Base-by-base conservation (phyloP, 2,329 filamentous ascomycete species). In the Phaeoacremonium minimum region DNA sequence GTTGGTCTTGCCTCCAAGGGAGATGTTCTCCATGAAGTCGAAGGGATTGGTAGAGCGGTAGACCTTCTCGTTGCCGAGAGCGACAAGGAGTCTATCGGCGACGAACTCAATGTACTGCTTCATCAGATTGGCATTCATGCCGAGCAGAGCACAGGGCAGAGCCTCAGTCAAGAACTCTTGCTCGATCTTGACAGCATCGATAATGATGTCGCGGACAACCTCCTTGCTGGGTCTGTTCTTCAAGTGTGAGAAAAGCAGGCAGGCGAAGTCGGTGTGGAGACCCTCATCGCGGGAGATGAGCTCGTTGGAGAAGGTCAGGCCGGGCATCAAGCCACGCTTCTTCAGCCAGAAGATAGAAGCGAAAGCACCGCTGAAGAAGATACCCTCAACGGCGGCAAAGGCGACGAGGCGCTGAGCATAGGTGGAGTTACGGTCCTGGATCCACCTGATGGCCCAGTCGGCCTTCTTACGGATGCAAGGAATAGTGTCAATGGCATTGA, bases 1-100 rank as follows among this genome's bases (percentile, higher is more conserved):
- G 82, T 98, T 98, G 63, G 93, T 98, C 86, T 98, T 98, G 67
- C 93, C 93, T 35, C 89, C 87, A 9, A 98, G 79, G 15, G 93
- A 97, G 67, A 98, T 98, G 71, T 95, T 96, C 78, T 98, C 93
- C 93, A 98, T 98, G 68, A 98, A 98, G 76, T 98, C 93, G 63
- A 98, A 98, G 61, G 93, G 93, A 73, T 98, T 98, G 63, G 83
- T 79, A 17, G 85, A 74, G 60, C 93, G 87, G 80, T 95, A 98
- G 55, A 86, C 75, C 77, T 96, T 97, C 53, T 86, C 78, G 67
- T 96, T 96, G 56, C 93, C 93, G 32, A 98, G 85, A 19, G 93
- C 83, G 41, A 97, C 73, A 22, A 98, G 80, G 22, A 98, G 84
- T 53, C 93, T 87, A 64, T 98, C 93, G 46, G 93, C 93, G 33